phyloP scores from a whole-genome alignment of 148 eudicot genomes.

The Heliamphora exappendiculata region DNA sequence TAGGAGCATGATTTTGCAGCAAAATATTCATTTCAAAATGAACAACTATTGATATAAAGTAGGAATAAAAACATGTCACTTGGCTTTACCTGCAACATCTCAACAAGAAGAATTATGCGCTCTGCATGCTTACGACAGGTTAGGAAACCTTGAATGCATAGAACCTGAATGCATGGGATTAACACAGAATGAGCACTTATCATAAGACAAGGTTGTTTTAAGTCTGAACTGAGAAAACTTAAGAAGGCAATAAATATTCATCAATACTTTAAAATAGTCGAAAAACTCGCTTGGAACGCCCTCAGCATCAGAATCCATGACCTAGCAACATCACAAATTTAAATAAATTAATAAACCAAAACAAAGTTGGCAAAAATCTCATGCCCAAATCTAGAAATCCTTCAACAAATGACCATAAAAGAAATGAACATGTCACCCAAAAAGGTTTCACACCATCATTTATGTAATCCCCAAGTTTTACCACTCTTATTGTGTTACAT shows the following conservation, averaged over 20 bases:
- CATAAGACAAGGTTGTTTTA: neutral
- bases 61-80: neutral
- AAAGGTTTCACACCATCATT: neutral
- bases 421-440: neutral
- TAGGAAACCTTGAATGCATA: constrained; percentile 97
- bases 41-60: neutral
- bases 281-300: constrained; percentile 96
- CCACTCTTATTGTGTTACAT: too few relatives aligned
- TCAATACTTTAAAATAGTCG: constrained; percentile 83
- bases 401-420: neutral
- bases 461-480: too few relatives aligned
- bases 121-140: constrained; percentile 99
- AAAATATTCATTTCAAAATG: neutral
- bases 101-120: constrained; percentile 97
- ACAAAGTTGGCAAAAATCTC: neutral
- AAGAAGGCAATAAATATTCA: constrained; percentile 3
- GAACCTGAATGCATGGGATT: constrained; percentile 52
- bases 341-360: constrained; percentile 1
- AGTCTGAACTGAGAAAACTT: neutral
- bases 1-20: neutral
- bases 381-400: neutral
- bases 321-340: constrained; percentile 43
- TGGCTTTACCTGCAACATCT: constrained; percentile 83
- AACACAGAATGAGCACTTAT: neutral
- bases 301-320: constrained; percentile 99